A percentile compares a stretch with the other conserved stretches of the same genome.
Evolutionary conservation across 345 rosid genomes (phyloP).

Genomic region (Carallia pectinifolia): DNA sequence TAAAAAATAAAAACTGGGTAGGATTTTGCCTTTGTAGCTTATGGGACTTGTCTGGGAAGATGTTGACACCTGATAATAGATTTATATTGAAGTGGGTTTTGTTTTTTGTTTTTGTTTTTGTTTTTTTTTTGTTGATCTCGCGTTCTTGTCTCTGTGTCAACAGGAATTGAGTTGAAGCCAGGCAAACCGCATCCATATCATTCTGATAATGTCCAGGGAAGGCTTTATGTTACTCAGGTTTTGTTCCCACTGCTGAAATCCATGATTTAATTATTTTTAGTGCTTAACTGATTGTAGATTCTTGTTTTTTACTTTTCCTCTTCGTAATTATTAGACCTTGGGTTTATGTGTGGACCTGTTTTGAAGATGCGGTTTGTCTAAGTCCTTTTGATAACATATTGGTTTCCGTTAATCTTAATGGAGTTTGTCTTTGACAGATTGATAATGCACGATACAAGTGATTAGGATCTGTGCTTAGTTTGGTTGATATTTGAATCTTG

Average conservation of each 20-base stretch:
- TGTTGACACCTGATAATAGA: background rate
- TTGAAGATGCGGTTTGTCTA: too few relatives aligned
- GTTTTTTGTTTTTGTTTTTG: background rate
- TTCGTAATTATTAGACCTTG: background rate
- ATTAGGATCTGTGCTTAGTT: background rate
- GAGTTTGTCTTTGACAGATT: background rate
- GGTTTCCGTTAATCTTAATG: background rate
- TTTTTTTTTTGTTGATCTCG: background rate
- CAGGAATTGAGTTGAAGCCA: conserved; percentile 89
- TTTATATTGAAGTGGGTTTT: background rate
- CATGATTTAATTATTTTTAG: background rate
- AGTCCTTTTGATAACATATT: background rate
- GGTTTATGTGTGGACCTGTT: background rate
- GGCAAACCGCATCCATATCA: conserved; percentile 64
- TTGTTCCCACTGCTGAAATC: background rate
- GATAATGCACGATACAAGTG: too few relatives aligned
- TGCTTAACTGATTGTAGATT: background rate
- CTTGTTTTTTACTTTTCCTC: background rate
- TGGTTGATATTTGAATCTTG: background rate
- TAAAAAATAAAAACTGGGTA: too few relatives aligned
- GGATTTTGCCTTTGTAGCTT: too few relatives aligned
- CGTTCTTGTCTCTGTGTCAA: background rate
- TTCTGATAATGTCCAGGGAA: conserved; percentile 58
- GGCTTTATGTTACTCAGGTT: conserved; percentile 83
- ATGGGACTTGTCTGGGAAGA: too few relatives aligned